These are phyloP conservation scores for Tolypocladium sp. DNA, from an alignment of 2,329 filamentous ascomycete species.

Conservation along the genomic window DNA sequence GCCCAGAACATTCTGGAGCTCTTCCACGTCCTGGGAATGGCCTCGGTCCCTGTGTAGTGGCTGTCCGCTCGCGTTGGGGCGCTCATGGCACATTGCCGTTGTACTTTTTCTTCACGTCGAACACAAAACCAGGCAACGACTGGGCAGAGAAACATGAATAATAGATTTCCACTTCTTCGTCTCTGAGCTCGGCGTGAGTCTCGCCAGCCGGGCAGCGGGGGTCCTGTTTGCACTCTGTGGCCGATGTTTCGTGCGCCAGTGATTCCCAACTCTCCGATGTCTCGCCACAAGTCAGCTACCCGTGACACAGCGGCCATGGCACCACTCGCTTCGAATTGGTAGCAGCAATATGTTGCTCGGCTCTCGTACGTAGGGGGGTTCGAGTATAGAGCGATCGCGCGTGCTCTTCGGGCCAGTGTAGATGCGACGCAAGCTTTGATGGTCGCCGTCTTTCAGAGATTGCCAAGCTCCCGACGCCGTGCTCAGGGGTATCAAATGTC, in stretches of 20 bases:
- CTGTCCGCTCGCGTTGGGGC: neutral
- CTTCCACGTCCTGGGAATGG: neutral
- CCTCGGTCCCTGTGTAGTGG: neutral
- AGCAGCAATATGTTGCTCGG: neutral
- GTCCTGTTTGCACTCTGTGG: neutral
- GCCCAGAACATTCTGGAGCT: slow-evolving; percentile 1
- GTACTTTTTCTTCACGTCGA: neutral
- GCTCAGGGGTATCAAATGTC: neutral
- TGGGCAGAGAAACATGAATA: neutral
- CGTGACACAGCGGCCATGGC: neutral
- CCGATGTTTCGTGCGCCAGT: neutral
- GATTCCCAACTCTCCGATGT: neutral
- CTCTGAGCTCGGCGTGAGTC: neutral
- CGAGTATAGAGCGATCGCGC: neutral
- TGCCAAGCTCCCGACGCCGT: neutral
- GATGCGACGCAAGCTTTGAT: neutral
- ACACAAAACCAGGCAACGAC: neutral
- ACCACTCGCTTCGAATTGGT: neutral
- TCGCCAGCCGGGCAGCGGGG: neutral
- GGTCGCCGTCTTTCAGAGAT: neutral
- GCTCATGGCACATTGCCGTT: neutral
- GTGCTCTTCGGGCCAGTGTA: neutral
- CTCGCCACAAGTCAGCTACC: neutral
- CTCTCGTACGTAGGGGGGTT: neutral
- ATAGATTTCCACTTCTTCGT: neutral